Conservation (phyloP, 805 yeast species). For the Yarrowia deformans region DNA sequence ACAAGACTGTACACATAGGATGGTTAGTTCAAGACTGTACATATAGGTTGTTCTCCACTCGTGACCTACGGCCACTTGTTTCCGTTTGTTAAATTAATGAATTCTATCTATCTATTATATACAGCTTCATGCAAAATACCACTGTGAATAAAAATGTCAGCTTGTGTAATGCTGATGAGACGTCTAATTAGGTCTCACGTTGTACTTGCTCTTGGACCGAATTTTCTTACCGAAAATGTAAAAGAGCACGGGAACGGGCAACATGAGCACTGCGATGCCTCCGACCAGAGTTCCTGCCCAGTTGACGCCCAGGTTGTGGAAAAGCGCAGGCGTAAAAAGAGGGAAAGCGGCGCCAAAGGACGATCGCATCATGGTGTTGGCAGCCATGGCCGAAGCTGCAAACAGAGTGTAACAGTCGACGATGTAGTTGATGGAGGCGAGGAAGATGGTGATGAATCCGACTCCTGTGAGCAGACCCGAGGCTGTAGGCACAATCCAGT, state of each 20-base stretch:
- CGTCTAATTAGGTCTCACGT: constrained; percentile 1
- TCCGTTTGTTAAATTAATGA: not conserved
- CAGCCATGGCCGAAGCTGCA: constrained; percentile 83
- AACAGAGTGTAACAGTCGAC: constrained; percentile 72
- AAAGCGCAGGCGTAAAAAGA: constrained; percentile 75
- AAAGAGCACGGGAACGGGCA: constrained; percentile 75
- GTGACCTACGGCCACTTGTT: no score
- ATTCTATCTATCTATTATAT: not conserved
- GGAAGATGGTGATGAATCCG: constrained; percentile 72
- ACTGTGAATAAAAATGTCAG: not conserved
- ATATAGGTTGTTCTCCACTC: no score
- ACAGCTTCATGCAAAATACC: constrained; percentile 20
- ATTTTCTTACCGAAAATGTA: constrained; percentile 63
- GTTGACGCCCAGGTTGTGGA: constrained; percentile 68
- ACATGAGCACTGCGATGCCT: constrained; percentile 61
- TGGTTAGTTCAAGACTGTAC: no score
- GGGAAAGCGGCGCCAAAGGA: constrained; percentile 75
- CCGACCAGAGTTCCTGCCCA: constrained; percentile 84
- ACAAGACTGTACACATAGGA: no score
- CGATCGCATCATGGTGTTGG: constrained; percentile 73
- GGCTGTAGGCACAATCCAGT: constrained; percentile 81
- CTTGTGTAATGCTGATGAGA: no score
- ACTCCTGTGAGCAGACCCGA: constrained; percentile 71
- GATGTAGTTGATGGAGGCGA: constrained; percentile 73
- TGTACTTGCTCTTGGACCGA: constrained; percentile 63